phyloP scores from a whole-genome alignment of 192 early-diverging fungal genomes.

The Mortierella hygrophila region DNA sequence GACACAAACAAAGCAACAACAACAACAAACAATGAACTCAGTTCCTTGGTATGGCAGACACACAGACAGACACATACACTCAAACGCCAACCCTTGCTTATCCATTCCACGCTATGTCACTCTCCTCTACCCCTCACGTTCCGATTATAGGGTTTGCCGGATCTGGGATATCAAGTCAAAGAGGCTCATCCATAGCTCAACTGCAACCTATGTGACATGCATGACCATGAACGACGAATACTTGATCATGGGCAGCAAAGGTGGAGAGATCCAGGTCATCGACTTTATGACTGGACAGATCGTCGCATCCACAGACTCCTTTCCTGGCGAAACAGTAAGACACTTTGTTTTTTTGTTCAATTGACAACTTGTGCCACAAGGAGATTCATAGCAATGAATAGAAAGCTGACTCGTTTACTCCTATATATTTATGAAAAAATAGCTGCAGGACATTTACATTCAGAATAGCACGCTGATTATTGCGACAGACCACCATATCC shows the following conservation, averaged over 20 bases:
- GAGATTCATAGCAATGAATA: not conserved
- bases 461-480: slow-evolving; percentile 47
- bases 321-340: slow-evolving; percentile 34
- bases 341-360: not conserved
- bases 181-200: slow-evolving; percentile 12
- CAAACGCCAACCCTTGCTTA: not conserved
- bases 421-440: not conserved
- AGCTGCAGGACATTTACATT: slow-evolving; percentile 53
- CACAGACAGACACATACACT: not conserved
- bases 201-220: slow-evolving; percentile 21
- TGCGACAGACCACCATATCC: slow-evolving; percentile 29
- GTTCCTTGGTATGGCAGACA: not conserved
- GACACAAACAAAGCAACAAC: not conserved
- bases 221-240: slow-evolving; percentile 53
- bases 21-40: not conserved
- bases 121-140: not conserved
- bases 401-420: not conserved
- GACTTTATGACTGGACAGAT: slow-evolving; percentile 38
- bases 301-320: slow-evolving; percentile 17
- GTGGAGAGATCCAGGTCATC: slow-evolving; percentile 19
- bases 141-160: slow-evolving; percentile 27
- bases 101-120: not conserved
- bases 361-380: not conserved
- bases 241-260: slow-evolving; percentile 25
- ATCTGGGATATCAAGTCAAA: slow-evolving; percentile 44